A percentile compares a stretch with the other conserved stretches of the same genome.
Conservation (phyloP, 345 rosid genomes). For the Laguncularia racemosa region DNA sequence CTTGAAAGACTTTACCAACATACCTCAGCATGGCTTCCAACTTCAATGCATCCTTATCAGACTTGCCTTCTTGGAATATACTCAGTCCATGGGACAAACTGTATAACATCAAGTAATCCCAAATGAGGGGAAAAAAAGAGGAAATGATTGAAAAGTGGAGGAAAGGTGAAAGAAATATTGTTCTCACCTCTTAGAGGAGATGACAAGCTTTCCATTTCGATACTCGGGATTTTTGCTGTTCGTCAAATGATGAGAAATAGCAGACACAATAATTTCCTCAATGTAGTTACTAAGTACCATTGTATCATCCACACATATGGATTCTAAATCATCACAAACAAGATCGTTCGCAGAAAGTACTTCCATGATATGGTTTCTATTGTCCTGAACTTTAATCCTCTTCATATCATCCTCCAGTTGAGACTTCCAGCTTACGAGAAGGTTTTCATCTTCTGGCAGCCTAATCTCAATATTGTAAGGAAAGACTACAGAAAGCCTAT, state of each 20-base stretch:
- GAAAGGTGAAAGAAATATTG: background rate
- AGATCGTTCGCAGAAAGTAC: conserved; percentile 86
- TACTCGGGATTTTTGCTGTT: conserved; percentile 67
- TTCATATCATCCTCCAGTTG: conserved; percentile 95
- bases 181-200: conserved; percentile 65
- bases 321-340: conserved; percentile 79
- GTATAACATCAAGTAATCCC: conserved; percentile 7
- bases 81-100: conserved; percentile 89
- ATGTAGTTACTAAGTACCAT: conserved; percentile 69
- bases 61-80: conserved; percentile 67
- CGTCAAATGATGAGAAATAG: conserved; percentile 85
- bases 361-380: conserved; percentile 80
- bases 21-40: conserved; percentile 39
- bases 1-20: conserved; percentile 23
- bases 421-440: conserved; percentile 83
- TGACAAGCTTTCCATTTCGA: conserved; percentile 78
- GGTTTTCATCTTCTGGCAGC: conserved; percentile 80
- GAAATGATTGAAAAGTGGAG: conserved; percentile 2
- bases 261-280: conserved; percentile 89
- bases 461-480: conserved; percentile 83
- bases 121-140: background rate
- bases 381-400: conserved; percentile 85
- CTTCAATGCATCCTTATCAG: conserved; percentile 41
- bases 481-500: conserved; percentile 56
- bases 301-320: conserved; percentile 57